Percentiles rank a stretch among this genome's conserved stretches.
Conservation (phyloP, 2,329 filamentous ascomycete species). For the Sarocladiaceae sp. region DNA sequence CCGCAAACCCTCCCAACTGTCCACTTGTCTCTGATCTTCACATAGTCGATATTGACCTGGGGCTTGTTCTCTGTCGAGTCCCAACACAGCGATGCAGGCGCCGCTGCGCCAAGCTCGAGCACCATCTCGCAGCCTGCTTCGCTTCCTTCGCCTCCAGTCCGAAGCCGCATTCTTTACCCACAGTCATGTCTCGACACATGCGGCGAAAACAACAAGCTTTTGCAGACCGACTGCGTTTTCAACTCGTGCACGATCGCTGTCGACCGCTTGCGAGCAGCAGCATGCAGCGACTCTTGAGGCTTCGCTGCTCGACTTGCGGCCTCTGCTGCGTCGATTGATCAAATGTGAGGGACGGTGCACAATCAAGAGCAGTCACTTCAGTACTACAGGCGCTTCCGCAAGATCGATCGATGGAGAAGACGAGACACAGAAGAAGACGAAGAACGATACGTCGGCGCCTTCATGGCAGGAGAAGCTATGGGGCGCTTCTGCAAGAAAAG, state of each 20-base stretch:
- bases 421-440: slow-evolving; percentile 2
- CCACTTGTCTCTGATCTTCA: too few relatives aligned
- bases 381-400: slow-evolving; percentile 21
- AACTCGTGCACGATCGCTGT: slow-evolving; percentile 11
- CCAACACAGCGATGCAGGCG: neutral
- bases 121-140: slow-evolving; percentile 46
- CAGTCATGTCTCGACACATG: slow-evolving; percentile 20
- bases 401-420: slow-evolving; percentile 6
- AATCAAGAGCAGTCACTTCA: slow-evolving; percentile 17
- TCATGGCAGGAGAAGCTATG: slow-evolving; percentile 46
- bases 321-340: slow-evolving; percentile 13
- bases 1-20: neutral
- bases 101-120: slow-evolving; percentile 12
- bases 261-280: slow-evolving; percentile 9
- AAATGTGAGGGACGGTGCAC: neutral
- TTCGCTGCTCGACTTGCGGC: slow-evolving; percentile 21
- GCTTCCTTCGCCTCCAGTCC: slow-evolving; percentile 67
- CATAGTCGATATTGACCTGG: too few relatives aligned
- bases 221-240: neutral
- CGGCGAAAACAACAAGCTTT: neutral
- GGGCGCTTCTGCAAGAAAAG: slow-evolving; percentile 32
- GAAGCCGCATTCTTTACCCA: slow-evolving; percentile 48
- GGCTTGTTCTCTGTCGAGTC: too few relatives aligned
- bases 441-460: slow-evolving; percentile 18
- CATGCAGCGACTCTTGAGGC: slow-evolving; percentile 19